These are phyloP conservation scores for Rhizophora apiculata DNA, from an alignment of 345 rosid species.

Conservation along the genomic window DNA sequence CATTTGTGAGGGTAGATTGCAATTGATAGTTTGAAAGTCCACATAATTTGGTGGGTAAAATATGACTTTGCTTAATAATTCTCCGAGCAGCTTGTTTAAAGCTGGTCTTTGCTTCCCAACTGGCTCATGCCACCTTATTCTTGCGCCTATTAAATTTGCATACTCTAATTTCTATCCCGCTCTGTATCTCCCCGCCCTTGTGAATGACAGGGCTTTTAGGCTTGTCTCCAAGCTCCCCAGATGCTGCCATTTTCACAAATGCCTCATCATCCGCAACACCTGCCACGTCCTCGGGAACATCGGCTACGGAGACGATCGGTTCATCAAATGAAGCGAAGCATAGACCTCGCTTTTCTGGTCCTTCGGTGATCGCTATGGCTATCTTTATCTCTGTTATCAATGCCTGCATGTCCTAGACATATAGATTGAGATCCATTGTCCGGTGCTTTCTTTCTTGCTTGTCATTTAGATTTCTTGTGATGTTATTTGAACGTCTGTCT, in stretches of 20 bases:
- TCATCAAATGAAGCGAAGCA: conserved; percentile 22
- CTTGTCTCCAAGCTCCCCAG: conserved; percentile 73
- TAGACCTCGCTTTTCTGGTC: conserved; percentile 10
- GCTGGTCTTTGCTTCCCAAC: too few relatives aligned
- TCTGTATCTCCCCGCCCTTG: neutral
- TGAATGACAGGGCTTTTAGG: conserved; percentile 65
- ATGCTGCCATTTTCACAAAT: conserved; percentile 58
- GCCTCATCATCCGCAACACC: conserved; percentile 33
- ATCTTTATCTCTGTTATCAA: conserved; percentile 23
- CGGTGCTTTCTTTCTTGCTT: neutral
- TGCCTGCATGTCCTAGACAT: conserved; percentile 4
- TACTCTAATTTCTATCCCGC: too few relatives aligned
- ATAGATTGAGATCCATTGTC: neutral
- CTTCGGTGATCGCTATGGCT: conserved; percentile 19
- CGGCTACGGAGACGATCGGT: conserved; percentile 17
- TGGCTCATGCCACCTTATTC: too few relatives aligned
- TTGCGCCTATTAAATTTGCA: too few relatives aligned
- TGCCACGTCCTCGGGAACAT: conserved; percentile 14
- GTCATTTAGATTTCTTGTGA: neutral
- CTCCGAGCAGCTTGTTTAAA: too few relatives aligned
- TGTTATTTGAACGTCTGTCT: neutral
- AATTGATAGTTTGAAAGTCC: too few relatives aligned
- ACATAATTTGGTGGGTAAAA: too few relatives aligned
- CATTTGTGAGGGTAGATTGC: too few relatives aligned
- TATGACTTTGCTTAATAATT: too few relatives aligned